Percentiles rank a stretch among this genome's conserved stretches.
phyloP scores from a whole-genome alignment of 345 rosid species.

The Populus ilicifolia region DNA sequence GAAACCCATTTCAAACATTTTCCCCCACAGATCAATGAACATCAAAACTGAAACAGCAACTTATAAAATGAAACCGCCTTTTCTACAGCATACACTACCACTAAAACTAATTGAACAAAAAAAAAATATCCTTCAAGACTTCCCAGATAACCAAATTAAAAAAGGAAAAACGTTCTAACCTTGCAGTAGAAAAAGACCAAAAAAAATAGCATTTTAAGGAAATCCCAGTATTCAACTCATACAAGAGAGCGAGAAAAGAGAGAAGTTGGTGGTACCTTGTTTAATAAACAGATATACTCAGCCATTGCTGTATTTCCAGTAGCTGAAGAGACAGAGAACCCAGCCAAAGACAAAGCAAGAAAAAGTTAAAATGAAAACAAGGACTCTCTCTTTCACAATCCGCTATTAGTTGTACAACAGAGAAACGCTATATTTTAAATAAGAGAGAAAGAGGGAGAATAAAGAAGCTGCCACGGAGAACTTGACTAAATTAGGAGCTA shows the following conservation, averaged over 20 bases:
- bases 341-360: background rate
- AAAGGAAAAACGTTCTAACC: background rate
- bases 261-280: slow-evolving; percentile 41
- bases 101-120: background rate
- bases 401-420: background rate
- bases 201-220: slow-evolving; percentile 1
- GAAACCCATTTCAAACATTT: background rate
- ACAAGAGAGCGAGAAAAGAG: background rate
- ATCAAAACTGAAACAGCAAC: background rate
- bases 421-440: background rate
- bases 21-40: slow-evolving; percentile 6
- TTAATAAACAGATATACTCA: slow-evolving; percentile 47
- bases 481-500: background rate
- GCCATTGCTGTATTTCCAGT: slow-evolving; percentile 52
- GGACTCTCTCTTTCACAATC: background rate
- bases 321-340: slow-evolving; percentile 6
- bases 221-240: background rate
- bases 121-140: background rate
- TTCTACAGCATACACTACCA: background rate
- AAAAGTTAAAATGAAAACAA: background rate
- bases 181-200: background rate
- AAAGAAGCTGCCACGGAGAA: slow-evolving; percentile 9
- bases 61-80: background rate
- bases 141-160: background rate
- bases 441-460: background rate